Base-by-base conservation (phyloP, 441 rosid genomes). In the Erysimum pusillum region DNA sequence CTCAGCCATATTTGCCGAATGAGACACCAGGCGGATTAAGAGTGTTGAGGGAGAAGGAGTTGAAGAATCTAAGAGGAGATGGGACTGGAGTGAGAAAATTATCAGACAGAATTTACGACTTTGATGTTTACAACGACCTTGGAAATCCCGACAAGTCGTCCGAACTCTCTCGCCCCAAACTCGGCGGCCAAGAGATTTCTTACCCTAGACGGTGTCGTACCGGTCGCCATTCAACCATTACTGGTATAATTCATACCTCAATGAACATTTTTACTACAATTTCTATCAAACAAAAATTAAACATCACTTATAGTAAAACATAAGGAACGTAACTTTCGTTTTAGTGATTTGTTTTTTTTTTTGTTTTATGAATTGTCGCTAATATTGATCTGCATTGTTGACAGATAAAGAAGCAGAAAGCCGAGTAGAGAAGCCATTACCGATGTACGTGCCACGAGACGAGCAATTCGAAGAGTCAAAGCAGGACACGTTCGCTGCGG, bases 161-260 rank as follows among this genome's bases (percentile, higher is more conserved):
- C 5, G 92, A 87, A 14, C 87, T 83, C 31, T 81, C 80, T 10
- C 86, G 99, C 53, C 98, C 97, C 1, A 59, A 44, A 9, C 87
- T 96, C 3, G 99, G 99, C 0, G 97, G 98, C 15, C 74, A 80
- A 11, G 63, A 76, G n/a, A 65, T 83, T 31, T 94, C 97, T 9
- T 96, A 87, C 74, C 99, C 99, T 8, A 88, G 98, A 77, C 84
- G 99, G 41, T 93, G 99, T 75, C 93, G 96, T 3, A 96, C 98
- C 0, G 99, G 99, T 41, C 96, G 99, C 20, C 38, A 6, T 15
- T 83, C 97, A 0, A 63, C 84, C 2, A 69, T 85, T 49, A 82
- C 96, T 0, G 98, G 64, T 59, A 36, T 0, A 5, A 10, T 1
- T 15, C 0, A 9, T 11, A 17, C 1, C 48, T 44, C 48, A 44